Percentiles rank a stretch among this genome's conserved stretches.
Evolutionary conservation across 306 rosid genomes (phyloP).

Genomic region (Rosa multiflora): DNA sequence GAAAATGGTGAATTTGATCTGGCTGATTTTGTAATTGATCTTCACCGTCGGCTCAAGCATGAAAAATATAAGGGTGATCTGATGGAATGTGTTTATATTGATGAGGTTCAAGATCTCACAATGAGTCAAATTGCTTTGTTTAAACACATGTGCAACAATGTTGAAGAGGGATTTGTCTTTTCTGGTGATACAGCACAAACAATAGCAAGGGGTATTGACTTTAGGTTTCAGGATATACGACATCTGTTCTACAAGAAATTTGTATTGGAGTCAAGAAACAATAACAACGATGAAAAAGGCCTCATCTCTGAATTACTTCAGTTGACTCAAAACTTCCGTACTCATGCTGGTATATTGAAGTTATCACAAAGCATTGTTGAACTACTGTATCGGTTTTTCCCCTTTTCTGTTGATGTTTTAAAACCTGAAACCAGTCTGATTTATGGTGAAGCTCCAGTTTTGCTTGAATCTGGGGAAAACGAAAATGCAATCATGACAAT

Average conservation of each 20-base stretch:
- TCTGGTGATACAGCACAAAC: constrained; percentile 39
- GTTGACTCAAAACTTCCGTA: constrained; percentile 68
- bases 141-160: constrained; percentile 31
- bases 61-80: constrained; percentile 43
- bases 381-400: constrained; percentile 48
- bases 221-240: constrained; percentile 59
- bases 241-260: constrained; percentile 35
- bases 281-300: not conserved
- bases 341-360: constrained; percentile 46
- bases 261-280: constrained; percentile 12
- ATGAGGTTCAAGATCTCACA: constrained; percentile 68
- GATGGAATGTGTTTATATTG: constrained; percentile 61
- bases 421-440: constrained; percentile 31
- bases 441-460: constrained; percentile 48
- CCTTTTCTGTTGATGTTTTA: constrained; percentile 29
- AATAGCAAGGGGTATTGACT: constrained; percentile 64
- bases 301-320: constrained; percentile 19
- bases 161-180: constrained; percentile 28
- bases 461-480: constrained; percentile 40
- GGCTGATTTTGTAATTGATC: constrained; percentile 62
- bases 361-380: constrained; percentile 58
- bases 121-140: constrained; percentile 61
- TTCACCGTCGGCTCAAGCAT: constrained; percentile 45
- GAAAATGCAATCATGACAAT: constrained; percentile 44
- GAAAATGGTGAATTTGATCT: constrained; percentile 62